Base-by-base conservation (phyloP, 768 basidiomycete species). In the Holtermanniella nyarrowii region DNA sequence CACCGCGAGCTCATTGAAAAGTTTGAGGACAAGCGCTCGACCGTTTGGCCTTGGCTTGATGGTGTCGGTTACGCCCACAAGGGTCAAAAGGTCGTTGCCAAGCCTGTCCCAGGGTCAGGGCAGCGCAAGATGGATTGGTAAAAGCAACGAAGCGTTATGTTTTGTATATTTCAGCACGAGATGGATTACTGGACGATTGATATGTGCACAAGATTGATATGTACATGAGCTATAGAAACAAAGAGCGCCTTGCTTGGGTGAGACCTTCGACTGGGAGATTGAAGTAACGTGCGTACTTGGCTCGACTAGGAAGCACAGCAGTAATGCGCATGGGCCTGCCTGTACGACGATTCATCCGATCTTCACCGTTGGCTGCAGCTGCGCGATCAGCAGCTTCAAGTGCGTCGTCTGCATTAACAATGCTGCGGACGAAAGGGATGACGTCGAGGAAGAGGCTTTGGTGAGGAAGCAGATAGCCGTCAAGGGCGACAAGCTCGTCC, bases 31-130 rank as follows among this genome's bases (percentile, higher is more conserved):
- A 79, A 78, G 62, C 74, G 95, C 58, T 84, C 81, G 23, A 75
- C 80, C 63, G 69, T 75, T 52, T 97, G 90, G 89, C 86, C 95
- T 4, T 99, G 95, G 95, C 74, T 96, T 69, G 88, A 99, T 66
- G 95, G 93, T 27, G 86, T 93, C 56, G 89, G 89, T 23, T 95
- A 89, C 74, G 72, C 66, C 49, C 77, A 82, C 66, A 84, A 82
- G 43, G 79, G 77, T 41, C 65, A 69, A 26, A 73, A 70, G 67
- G 66, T 73, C 40, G 65, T 68, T 22, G 66, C 68, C 22, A 51
- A 62, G 23, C 56, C 63, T 14, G 49, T 60, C 26, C 42, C 48
- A 31, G 56, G 57, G 24, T 48, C 45, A n/a, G 50, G 27, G 44
- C 66, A 61, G 59, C 66, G 63, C 56, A 69, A 68, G 53, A 68